Evolutionary conservation across 345 rosid genomes (phyloP), one percentile per base, ranked within the genome.

Genomic region (Cardamine chenopodiifolia): DNA sequence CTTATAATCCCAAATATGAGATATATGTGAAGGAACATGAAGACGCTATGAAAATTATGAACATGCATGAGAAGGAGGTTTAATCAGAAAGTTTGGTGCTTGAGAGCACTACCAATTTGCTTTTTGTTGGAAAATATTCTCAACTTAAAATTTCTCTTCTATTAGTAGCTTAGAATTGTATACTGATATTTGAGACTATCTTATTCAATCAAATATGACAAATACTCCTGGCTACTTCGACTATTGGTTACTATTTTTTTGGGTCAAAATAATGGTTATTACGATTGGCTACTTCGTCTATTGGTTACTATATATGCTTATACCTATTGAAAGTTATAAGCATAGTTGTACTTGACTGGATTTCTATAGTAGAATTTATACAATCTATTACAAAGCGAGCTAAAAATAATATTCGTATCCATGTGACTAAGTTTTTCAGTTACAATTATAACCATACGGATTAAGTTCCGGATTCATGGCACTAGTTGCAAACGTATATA

Each of bases 51-150:
- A 73, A 82, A 66, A 74, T 78, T 79, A 68, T 37, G 55, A 32
- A 61, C 14, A 70, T 74, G 85, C 70, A 75, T 82, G 89, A 89
- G 89, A 83, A 82, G 78, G 94, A 86, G 86, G 71, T 88, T 75
- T 84, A 86, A 86, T 83, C 96, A 82, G 92, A 86, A 83, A 85
- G 96, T 85, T 90, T 90, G 98, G 92, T 90, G 86, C 68, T 48
- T 80, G 81, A 83, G 56, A 79, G 72, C 80, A 63, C 55, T 64
- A 76, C 11, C 34, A 55, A 8, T 74, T 57, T 26, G 15, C 4
- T 57, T 66, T 65, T 23, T 34, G 8, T 14, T 7, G 50, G 71
- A 17, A 19, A 25, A 34, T n/a, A 13, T 56, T 64, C 54, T 64
- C 62, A 37, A 26, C 44, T 55, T 62, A 52, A 52, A 20, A 20